These are phyloP conservation scores for Zea luxurians DNA, from an alignment of 176 grass and related monocot genomes.

Conservation along the genomic window DNA sequence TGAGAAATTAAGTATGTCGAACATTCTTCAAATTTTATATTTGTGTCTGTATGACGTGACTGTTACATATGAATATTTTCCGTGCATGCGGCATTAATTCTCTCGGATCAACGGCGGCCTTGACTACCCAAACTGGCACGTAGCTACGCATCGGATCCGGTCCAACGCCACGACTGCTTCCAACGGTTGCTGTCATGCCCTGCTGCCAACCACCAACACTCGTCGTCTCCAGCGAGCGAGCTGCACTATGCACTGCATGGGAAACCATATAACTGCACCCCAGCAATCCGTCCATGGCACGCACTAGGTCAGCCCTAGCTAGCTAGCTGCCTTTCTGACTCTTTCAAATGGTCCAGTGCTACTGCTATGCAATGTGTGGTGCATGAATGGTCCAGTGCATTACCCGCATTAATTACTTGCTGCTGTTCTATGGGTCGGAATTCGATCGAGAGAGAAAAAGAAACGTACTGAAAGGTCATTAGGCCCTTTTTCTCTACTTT, in stretches of 20 bases:
- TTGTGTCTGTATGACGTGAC: too few species aligned
- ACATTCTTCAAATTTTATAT: too few species aligned
- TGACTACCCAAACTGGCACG: neutral
- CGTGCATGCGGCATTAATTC: too few species aligned
- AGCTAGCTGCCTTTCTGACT: neutral
- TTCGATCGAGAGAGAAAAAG: neutral
- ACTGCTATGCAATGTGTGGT: neutral
- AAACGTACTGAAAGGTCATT: neutral
- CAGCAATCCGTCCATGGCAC: neutral
- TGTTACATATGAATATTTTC: too few species aligned
- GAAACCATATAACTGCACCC: neutral
- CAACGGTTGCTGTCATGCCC: constrained; percentile 5
- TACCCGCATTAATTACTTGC: neutral
- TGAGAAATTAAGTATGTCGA: too few species aligned
- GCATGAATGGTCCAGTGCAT: neutral
- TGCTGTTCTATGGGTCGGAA: neutral
- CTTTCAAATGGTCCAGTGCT: neutral
- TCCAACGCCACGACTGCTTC: constrained; percentile 32
- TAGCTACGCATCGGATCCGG: neutral
- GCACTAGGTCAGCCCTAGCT: neutral
- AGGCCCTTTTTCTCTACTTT: neutral
- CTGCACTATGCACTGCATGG: neutral
- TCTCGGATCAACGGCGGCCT: constrained; percentile 16
- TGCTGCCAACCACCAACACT: constrained; percentile 31
- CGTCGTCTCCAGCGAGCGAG: neutral